phyloP scores from a whole-genome alignment of 495 filamentous ascomycete species.

The Pseudotulostoma volvatum region DNA sequence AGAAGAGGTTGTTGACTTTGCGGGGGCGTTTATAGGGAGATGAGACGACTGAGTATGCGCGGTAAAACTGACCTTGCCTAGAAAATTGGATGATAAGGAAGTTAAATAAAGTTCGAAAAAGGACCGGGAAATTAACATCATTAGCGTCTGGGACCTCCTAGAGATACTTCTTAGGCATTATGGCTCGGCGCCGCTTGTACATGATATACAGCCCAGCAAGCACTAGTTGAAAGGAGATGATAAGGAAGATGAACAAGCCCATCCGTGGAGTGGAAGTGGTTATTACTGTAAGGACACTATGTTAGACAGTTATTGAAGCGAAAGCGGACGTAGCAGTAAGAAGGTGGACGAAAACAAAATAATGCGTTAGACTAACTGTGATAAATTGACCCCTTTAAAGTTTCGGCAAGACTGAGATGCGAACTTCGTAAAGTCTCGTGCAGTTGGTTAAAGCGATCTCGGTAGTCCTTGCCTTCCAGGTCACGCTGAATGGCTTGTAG shows the following conservation, averaged over 20 bases:
- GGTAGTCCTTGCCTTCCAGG: constrained; percentile 56
- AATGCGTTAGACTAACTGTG: constrained; percentile 20
- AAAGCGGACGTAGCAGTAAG: too few relatives aligned
- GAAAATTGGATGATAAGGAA: too few relatives aligned
- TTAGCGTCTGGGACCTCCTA: too few relatives aligned
- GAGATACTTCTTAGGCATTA: constrained; percentile 83
- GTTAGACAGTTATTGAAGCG: too few relatives aligned
- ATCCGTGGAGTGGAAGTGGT: constrained; percentile 45
- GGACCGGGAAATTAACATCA: too few relatives aligned
- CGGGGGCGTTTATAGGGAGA: too few relatives aligned
- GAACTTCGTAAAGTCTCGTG: constrained; percentile 57
- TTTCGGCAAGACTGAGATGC: constrained; percentile 48
- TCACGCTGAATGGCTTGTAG: constrained; percentile 43
- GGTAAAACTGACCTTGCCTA: too few relatives aligned
- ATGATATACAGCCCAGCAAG: constrained; percentile 51
- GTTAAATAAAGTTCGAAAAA: too few relatives aligned
- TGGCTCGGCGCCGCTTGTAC: constrained; percentile 66
- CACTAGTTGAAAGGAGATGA: constrained; percentile 61
- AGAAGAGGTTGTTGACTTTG: too few relatives aligned
- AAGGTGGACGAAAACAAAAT: too few relatives aligned
- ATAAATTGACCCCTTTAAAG: constrained; percentile 22
- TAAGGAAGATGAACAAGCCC: constrained; percentile 53
- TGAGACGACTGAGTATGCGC: too few relatives aligned
- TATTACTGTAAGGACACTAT: constrained; percentile 35
- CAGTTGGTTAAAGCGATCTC: constrained; percentile 49